Evolutionary conservation across 108 stramenopile species (phyloP).

Genomic region (Skeletonema marinoi): DNA sequence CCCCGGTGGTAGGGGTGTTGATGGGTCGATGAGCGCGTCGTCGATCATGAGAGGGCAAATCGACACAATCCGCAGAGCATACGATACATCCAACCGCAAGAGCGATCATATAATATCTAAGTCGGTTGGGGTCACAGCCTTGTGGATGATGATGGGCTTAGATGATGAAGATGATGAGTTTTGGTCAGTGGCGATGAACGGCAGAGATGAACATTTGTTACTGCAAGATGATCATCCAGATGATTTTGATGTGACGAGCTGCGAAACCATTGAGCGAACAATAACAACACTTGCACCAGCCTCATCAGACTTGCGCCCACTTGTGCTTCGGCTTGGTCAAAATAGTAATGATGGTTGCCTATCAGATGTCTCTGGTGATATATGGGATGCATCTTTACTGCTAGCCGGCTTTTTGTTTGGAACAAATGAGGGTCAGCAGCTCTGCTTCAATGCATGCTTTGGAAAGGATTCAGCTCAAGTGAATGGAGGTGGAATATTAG

Average conservation of each 20-base stretch:
- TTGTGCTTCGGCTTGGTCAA: constrained; percentile 8
- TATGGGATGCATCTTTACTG: constrained; percentile 31
- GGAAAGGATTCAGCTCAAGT: not conserved
- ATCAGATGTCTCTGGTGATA: constrained; percentile 23
- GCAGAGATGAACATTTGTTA: not conserved
- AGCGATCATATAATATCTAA: too few relatives aligned
- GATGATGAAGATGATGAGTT: constrained; percentile 12
- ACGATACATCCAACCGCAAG: too few relatives aligned
- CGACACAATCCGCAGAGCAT: too few relatives aligned
- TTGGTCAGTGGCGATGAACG: constrained; percentile 26
- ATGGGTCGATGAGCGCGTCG: too few relatives aligned
- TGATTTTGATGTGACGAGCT: not conserved
- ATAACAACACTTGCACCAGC: not conserved
- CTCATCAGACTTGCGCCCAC: not conserved
- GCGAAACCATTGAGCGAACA: not conserved
- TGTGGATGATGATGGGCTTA: too few relatives aligned
- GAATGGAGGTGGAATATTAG: constrained; percentile 26
- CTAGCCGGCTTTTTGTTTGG: constrained; percentile 29
- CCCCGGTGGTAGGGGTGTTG: too few relatives aligned
- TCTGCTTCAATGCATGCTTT: constrained; percentile 19
- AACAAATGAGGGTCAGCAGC: constrained; percentile 17
- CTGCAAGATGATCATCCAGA: not conserved
- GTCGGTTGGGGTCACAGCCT: too few relatives aligned
- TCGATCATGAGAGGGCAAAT: too few relatives aligned
- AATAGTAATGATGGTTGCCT: constrained; percentile 22